Conservation (phyloP, 2,329 filamentous ascomycete species). For the Fusarium citri region DNA sequence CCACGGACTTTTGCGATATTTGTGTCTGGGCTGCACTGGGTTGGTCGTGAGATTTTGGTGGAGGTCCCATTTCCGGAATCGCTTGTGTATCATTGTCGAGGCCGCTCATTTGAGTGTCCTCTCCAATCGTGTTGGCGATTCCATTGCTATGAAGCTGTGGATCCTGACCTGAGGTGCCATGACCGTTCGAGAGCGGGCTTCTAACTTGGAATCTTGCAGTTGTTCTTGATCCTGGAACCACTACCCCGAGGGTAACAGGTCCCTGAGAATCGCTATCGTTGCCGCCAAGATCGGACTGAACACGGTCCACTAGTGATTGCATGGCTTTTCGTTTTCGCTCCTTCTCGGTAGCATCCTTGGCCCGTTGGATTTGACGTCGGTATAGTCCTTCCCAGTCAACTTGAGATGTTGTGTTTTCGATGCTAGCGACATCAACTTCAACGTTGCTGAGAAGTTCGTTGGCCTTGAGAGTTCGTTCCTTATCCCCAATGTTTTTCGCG, state of each 20-base stretch:
- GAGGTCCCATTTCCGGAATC: constrained; percentile 64
- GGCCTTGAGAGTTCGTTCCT: constrained; percentile 83
- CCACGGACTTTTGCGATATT: constrained; percentile 72
- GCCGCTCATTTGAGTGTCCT: constrained; percentile 69
- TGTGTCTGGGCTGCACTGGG: constrained; percentile 61
- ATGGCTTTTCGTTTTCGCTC: constrained; percentile 71
- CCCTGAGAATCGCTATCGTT: constrained; percentile 67
- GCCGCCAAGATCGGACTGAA: constrained; percentile 63
- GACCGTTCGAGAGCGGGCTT: constrained; percentile 70
- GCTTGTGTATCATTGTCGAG: constrained; percentile 61
- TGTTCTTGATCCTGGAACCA: constrained; percentile 66
- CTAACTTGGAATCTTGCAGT: constrained; percentile 66
- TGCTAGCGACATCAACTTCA: constrained; percentile 87
- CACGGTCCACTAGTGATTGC: constrained; percentile 64
- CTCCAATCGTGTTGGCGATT: constrained; percentile 61
- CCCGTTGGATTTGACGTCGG: constrained; percentile 75
- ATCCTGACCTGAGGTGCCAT: constrained; percentile 53
- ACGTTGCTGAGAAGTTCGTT: constrained; percentile 94
- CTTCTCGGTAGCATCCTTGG: constrained; percentile 69
- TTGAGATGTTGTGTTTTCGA: constrained; percentile 75
- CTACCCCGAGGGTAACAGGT: constrained; percentile 72
- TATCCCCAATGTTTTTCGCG: constrained; percentile 83
- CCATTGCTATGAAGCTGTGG: constrained; percentile 66
- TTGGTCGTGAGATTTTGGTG: constrained; percentile 54
- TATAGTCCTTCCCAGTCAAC: constrained; percentile 88